Conservation (phyloP, 1,139 yeast genomes). For the Hemisphaericaspora xylanilytica region DNA sequence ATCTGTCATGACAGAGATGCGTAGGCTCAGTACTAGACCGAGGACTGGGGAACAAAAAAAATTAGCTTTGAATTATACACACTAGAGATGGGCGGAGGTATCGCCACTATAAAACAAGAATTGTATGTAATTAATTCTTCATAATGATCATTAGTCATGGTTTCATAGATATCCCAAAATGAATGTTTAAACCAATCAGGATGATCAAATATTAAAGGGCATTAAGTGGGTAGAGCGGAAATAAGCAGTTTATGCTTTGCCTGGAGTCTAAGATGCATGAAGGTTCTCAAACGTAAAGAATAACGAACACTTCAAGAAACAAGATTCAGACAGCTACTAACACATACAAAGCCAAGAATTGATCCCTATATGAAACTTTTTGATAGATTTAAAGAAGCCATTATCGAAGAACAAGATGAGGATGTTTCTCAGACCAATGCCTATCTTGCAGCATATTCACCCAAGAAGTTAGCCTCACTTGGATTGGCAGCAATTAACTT, state of each 20-base stretch:
- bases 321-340: constrained; percentile 10
- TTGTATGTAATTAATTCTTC: constrained; percentile 1
- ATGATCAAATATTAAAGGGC: constrained; percentile 15
- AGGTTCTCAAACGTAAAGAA: constrained; percentile 1
- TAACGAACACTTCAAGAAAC: constrained; percentile 12
- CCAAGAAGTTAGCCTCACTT: constrained; percentile 60
- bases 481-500: constrained; percentile 79
- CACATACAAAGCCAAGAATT: constrained; percentile 1
- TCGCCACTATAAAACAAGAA: not conserved
- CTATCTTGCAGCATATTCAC: constrained; percentile 51
- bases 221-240: not conserved
- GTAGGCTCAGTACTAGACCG: too few relatives aligned
- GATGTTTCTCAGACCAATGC: constrained; percentile 55
- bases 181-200: constrained; percentile 11
- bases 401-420: constrained; percentile 56
- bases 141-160: constrained; percentile 10
- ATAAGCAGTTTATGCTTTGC: not conserved
- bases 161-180: constrained; percentile 2
- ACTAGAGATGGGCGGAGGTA: too few relatives aligned
- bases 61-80: too few relatives aligned
- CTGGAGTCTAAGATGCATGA: constrained; percentile 14
- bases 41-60: too few relatives aligned
- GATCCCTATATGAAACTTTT: constrained; percentile 10
- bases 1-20: too few relatives aligned
- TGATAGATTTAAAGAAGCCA: constrained; percentile 30